Percentiles rank a stretch among this genome's conserved stretches.
Evolutionary conservation across 164 flowering plant genomes (phyloP).

Genomic region (Hamamelis virginiana): DNA sequence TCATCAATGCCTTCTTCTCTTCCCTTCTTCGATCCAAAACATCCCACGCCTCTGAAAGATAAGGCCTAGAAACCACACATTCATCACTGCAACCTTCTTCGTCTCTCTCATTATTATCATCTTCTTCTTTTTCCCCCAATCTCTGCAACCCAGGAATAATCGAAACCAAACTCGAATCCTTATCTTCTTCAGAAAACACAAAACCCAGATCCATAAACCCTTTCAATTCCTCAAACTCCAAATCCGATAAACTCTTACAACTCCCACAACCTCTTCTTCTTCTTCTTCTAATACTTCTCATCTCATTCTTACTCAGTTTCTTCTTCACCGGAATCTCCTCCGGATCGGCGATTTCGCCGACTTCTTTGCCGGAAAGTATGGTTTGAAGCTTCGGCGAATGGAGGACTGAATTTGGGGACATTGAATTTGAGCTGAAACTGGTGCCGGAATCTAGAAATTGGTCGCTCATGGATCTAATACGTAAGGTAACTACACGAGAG

Average conservation of each 20-base stretch:
- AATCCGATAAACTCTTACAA: conserved; percentile 36
- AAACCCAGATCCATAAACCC: conserved; percentile 47
- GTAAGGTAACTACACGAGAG: conserved; percentile 11
- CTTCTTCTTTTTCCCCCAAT: conserved; percentile 3
- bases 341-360: neutral
- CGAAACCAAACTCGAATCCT: conserved; percentile 23
- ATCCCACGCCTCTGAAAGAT: conserved; percentile 36
- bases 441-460: conserved; percentile 1
- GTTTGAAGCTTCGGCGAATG: neutral
- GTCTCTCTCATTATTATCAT: neutral
- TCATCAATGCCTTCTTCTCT: neutral
- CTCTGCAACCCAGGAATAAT: conserved; percentile 35
- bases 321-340: neutral
- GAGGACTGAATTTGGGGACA: conserved; percentile 31
- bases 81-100: neutral
- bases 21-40: conserved; percentile 2
- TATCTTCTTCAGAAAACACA: conserved; percentile 36
- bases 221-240: conserved; percentile 35
- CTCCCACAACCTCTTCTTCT: neutral
- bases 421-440: conserved; percentile 13
- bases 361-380: neutral
- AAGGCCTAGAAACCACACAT: conserved; percentile 29
- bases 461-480: conserved; percentile 22
- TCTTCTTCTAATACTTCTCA: neutral
- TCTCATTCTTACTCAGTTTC: neutral